Percentiles rank a stretch among this genome's conserved stretches.
These are phyloP conservation scores for Pyrenophora teres DNA, from an alignment of 2,329 filamentous ascomycete species.

Conservation along the genomic window DNA sequence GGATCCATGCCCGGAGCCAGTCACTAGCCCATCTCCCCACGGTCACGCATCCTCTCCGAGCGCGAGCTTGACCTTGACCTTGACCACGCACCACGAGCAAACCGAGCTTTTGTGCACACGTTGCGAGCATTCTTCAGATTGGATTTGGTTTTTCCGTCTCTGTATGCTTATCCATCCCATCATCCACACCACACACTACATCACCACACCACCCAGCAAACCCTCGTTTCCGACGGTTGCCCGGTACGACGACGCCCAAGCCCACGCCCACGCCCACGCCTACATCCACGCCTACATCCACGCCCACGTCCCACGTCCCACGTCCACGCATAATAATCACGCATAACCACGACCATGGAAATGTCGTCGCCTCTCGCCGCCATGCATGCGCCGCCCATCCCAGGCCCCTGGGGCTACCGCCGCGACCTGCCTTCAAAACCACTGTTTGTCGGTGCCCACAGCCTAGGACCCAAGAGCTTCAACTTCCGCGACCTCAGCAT, in stretches of 20 bases:
- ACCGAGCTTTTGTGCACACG: slow-evolving; percentile 14
- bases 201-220: slow-evolving; percentile 15
- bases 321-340: too few relatives aligned
- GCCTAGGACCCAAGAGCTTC: slow-evolving; percentile 68
- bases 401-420: slow-evolving; percentile 67
- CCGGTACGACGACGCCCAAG: slow-evolving; percentile 59
- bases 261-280: slow-evolving; percentile 55
- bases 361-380: slow-evolving; percentile 92
- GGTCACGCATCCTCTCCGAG: slow-evolving; percentile 3
- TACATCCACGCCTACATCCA: not conserved
- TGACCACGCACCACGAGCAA: too few relatives aligned
- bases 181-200: not conserved
- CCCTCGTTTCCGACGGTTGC: slow-evolving; percentile 29
- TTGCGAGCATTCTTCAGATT: slow-evolving; percentile 46
- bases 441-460: slow-evolving; percentile 57
- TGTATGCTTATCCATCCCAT: slow-evolving; percentile 42
- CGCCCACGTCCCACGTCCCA: not conserved
- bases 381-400: slow-evolving; percentile 75
- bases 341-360: slow-evolving; percentile 66
- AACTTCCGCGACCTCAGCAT: slow-evolving; percentile 76
- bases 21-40: slow-evolving; percentile 16
- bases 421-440: slow-evolving; percentile 60
- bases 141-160: slow-evolving; percentile 48
- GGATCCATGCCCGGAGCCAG: slow-evolving; percentile 31
- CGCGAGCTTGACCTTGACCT: not conserved